Conservation (phyloP, 2,329 filamentous ascomycete genomes). For the Colletotrichum costaricense region DNA sequence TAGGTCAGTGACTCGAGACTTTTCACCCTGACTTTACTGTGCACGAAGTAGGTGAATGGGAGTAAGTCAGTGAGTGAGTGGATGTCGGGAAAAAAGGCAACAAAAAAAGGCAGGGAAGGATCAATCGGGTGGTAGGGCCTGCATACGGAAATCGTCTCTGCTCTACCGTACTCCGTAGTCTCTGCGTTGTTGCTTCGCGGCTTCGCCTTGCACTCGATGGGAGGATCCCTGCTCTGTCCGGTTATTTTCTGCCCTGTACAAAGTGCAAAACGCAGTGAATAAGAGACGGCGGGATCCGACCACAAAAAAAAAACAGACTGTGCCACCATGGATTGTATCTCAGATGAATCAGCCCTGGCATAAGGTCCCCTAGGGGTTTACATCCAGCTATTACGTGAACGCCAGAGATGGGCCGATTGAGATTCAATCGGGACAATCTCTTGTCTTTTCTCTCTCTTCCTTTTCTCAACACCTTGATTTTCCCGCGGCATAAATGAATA, state of each 20-base stretch:
- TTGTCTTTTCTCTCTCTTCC: not conserved
- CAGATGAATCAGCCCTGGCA: not conserved
- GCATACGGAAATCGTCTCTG: constrained; percentile 15
- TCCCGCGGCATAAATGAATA: not conserved
- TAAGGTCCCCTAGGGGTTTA: no score
- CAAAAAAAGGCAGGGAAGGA: not conserved
- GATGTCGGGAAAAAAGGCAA: not conserved
- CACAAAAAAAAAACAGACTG: not conserved
- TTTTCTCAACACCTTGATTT: not conserved
- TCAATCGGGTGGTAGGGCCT: constrained; percentile 6
- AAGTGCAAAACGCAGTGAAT: not conserved
- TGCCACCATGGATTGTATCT: not conserved
- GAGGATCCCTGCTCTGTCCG: not conserved
- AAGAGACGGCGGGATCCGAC: not conserved
- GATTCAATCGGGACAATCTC: not conserved
- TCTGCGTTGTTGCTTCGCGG: not conserved
- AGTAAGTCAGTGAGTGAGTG: not conserved
- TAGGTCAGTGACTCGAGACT: not conserved
- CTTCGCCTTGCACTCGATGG: not conserved
- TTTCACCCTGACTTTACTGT: not conserved
- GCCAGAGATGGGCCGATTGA: not conserved
- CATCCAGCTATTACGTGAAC: not conserved
- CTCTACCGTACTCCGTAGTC: not conserved
- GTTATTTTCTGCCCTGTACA: not conserved
- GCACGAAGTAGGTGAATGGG: not conserved